These are phyloP conservation scores for Pichia sp. DNA, from an alignment of 1,139 yeast genomes.

Conservation along the genomic window DNA sequence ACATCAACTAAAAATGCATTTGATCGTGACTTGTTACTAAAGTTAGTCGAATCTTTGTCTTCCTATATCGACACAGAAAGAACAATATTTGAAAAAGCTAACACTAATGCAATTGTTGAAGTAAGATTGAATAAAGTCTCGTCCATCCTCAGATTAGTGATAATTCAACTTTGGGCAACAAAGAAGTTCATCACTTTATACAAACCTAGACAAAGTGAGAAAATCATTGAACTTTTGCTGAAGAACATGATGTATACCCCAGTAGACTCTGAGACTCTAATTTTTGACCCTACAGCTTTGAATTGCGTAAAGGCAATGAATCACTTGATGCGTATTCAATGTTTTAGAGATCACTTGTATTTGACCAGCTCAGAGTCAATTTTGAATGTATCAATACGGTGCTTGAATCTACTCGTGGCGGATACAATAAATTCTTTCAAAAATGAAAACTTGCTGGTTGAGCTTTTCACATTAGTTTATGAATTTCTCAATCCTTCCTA, in stretches of 20 bases:
- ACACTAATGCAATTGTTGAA: conserved; percentile 33
- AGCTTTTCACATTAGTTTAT: conserved; percentile 29
- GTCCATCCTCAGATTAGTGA: conserved; percentile 35
- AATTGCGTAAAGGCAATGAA: conserved; percentile 36
- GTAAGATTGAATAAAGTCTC: conserved; percentile 42
- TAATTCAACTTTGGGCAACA: conserved; percentile 27
- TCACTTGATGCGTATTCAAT: conserved; percentile 32
- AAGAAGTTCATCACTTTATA: conserved; percentile 25
- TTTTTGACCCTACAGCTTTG: conserved; percentile 37
- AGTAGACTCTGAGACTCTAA: conserved; percentile 10
- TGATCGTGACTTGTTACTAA: conserved; percentile 23
- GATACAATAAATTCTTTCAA: conserved; percentile 6
- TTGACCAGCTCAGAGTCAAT: conserved; percentile 34
- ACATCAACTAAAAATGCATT: conserved; percentile 20
- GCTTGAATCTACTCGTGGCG: conserved; percentile 19
- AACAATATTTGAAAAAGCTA: conserved; percentile 33
- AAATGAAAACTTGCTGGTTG: conserved; percentile 29
- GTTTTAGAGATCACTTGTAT: conserved; percentile 40
- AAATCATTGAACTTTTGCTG: conserved; percentile 30
- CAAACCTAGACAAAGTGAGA: conserved; percentile 35
- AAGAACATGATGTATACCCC: conserved; percentile 22
- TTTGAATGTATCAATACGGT: conserved; percentile 29
- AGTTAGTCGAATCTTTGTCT: conserved; percentile 38
- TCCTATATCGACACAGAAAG: conserved; percentile 42
- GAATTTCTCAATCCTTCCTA: conserved; percentile 33